Evolutionary conservation across 2,329 filamentous ascomycete species (phyloP).

Genomic region (Pyrenophora tritici-repentis): DNA sequence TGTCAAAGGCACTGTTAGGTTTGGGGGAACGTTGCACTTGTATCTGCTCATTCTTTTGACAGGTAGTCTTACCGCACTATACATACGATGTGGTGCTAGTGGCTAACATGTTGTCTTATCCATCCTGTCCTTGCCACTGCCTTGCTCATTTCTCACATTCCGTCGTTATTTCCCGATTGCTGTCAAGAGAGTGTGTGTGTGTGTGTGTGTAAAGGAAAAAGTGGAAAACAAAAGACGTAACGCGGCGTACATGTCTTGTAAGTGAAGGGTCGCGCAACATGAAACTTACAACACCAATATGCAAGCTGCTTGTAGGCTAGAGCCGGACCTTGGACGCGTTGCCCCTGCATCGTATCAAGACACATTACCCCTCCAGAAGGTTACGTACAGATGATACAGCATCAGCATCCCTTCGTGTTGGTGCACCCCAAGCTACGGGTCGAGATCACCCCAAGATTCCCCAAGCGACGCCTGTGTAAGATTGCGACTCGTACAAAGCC

Average conservation of each 20-base stretch:
- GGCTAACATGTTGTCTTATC: not conserved
- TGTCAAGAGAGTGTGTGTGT: not conserved
- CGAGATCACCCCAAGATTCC: conserved; percentile 1
- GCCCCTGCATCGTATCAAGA: not conserved
- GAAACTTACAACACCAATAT: not conserved
- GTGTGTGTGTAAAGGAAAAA: too few species aligned
- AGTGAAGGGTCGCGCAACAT: not conserved
- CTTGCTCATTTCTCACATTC: not conserved
- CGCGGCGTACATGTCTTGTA: not conserved
- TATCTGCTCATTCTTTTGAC: conserved; percentile 7
- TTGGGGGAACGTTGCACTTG: conserved; percentile 11
- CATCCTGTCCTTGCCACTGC: not conserved
- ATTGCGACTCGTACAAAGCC: conserved; percentile 11
- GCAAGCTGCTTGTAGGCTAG: not conserved
- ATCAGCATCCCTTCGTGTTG: conserved; percentile 5
- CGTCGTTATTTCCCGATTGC: too few species aligned
- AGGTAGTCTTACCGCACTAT: not conserved
- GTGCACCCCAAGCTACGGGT: conserved; percentile 1
- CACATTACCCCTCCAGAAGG: not conserved
- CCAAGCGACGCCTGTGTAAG: conserved; percentile 3
- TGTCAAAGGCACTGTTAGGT: not conserved
- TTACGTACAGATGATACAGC: not conserved
- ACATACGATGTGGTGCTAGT: not conserved
- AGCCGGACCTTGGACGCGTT: not conserved
- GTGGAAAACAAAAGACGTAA: not conserved